These are phyloP conservation scores for Sugiyamaella castrensis DNA, from an alignment of 1,139 yeast species.

Conservation along the genomic window DNA sequence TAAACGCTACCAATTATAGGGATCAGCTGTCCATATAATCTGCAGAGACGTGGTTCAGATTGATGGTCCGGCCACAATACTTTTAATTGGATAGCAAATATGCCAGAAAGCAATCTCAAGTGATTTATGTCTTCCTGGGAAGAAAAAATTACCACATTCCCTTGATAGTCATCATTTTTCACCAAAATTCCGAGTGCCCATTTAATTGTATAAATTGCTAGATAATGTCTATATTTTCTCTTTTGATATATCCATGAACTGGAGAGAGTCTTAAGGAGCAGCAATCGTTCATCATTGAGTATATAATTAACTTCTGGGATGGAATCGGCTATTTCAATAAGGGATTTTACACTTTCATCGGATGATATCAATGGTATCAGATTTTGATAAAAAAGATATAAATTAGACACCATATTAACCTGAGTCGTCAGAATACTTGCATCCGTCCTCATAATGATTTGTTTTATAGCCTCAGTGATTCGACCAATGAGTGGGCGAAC, in stretches of 20 bases:
- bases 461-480: conserved; percentile 27
- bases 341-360: conserved; percentile 30
- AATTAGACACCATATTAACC: conserved; percentile 23
- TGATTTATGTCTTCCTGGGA: conserved; percentile 32
- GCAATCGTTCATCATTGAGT: conserved; percentile 54
- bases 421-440: conserved; percentile 27
- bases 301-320: conserved; percentile 37
- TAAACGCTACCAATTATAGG: conserved; percentile 32
- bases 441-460: conserved; percentile 24
- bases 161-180: conserved; percentile 20
- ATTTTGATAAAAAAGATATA: conserved; percentile 25
- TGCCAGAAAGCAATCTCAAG: conserved; percentile 33
- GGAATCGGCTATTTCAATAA: conserved; percentile 33
- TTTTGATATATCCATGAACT: conserved; percentile 46
- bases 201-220: conserved; percentile 52
- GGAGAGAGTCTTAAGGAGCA: conserved; percentile 58
- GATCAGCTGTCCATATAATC: conserved; percentile 34
- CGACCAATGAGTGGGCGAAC: conserved; percentile 24
- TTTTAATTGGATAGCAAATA: conserved; percentile 35
- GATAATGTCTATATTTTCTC: conserved; percentile 42
- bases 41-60: conserved; percentile 31
- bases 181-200: conserved; percentile 48
- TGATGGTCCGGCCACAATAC: conserved; percentile 34
- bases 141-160: conserved; percentile 8
- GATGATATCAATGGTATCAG: conserved; percentile 28